These are phyloP conservation scores for Oldenlandia corymbosa DNA, from an alignment of 257 asterid genomes.

Conservation along the genomic window DNA sequence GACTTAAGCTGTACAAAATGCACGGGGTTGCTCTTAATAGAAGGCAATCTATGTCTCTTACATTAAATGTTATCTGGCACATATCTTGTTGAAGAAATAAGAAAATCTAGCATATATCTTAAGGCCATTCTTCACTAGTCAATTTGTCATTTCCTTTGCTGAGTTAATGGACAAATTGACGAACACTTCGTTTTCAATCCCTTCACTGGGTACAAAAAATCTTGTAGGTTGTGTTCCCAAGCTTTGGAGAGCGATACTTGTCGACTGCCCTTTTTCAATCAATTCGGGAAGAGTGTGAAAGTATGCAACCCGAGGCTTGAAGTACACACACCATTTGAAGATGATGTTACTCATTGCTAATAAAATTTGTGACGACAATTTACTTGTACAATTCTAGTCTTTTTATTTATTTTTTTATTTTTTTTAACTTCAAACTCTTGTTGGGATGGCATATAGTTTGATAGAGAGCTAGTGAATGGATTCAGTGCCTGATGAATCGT, in stretches of 20 bases:
- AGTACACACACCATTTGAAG: slow-evolving; percentile 1
- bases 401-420: too few relatives aligned
- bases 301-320: slow-evolving; percentile 73
- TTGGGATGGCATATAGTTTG: background rate
- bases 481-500: background rate
- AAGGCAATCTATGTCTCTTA: too few relatives aligned
- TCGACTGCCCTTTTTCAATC: slow-evolving; percentile 91
- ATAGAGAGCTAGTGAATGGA: background rate
- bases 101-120: too few relatives aligned
- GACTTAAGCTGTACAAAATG: too few relatives aligned
- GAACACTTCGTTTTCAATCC: background rate
- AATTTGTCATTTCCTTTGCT: background rate
- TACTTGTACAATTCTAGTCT: background rate
- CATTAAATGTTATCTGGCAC: too few relatives aligned
- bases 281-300: slow-evolving; percentile 81
- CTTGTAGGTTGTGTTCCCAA: slow-evolving; percentile 86
- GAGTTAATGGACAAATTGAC: background rate
- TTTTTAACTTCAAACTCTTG: background rate
- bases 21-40: background rate
- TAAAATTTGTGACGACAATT: background rate
- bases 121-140: background rate
- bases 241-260: slow-evolving; percentile 89
- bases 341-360: background rate
- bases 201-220: background rate
- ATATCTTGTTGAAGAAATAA: too few relatives aligned